Evolutionary conservation across 2,329 filamentous ascomycete genomes (phyloP), one percentile per base, ranked within the genome.

Genomic region (Diaporthe destruens): DNA sequence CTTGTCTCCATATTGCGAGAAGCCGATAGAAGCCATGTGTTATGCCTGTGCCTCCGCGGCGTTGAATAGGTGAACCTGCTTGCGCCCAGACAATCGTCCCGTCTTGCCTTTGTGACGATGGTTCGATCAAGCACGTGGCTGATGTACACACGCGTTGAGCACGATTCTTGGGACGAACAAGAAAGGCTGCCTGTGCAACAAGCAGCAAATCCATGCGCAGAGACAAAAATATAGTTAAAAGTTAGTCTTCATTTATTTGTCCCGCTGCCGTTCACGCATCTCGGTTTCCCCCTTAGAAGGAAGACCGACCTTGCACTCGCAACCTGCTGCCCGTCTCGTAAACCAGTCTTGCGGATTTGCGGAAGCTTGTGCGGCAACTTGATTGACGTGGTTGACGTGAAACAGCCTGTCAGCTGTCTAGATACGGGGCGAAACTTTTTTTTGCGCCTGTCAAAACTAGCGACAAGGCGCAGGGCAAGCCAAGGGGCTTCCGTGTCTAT

Each of bases 361-460:
- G 20, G 44, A 14, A 25, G 32, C 25, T 11, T n/a, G 29, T 36
- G 20, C 20, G 8, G 23, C 51, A 20, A 14, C 5, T 18, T 36
- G 61, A 51, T 65, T 65, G 44, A 65, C 14, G 44, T 44, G 61
- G 36, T 51, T 32, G 61, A 51, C 44, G 61, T 65, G 61, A 65
- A 65, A 65, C 61, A 36, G 44, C 29, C 34, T 6, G 61, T 51
- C 29, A 44, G n/a, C n/a, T 65, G 20, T 5, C 29, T 29, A 29
- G 29, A 29, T 29, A 29, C 36, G 20, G 61, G 12, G 29, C 61
- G 61, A 65, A 65, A 65, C 61, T 51, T 65, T 65, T 44, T 65
- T 65, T 51, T 65, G 29, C 25, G 61, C 61, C 25, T 51, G 44
- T 51, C 4, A 12, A 51, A 25, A 36, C 61, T 65, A 65, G 44